phyloP scores from a whole-genome alignment of 345 rosid genomes.

The Melastoma malabathricum region DNA sequence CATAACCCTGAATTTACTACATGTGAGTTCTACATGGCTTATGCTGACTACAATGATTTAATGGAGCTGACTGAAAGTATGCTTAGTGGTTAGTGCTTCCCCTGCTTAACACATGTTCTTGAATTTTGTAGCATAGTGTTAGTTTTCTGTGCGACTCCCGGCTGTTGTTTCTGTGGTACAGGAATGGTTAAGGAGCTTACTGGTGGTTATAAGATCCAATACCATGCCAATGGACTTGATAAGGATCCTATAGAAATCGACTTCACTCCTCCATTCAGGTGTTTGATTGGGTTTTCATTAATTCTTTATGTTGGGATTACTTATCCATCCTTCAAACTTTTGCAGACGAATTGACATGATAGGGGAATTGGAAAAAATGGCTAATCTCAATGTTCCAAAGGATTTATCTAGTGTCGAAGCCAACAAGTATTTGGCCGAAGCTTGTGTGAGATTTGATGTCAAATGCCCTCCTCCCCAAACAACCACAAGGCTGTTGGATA shows the following conservation, averaged over 20 bases:
- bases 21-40: constrained; percentile 99
- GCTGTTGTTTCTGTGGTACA: constrained; percentile 11
- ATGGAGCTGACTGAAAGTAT: constrained; percentile 79
- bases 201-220: constrained; percentile 76
- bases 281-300: not conserved
- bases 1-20: constrained; percentile 98
- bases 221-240: constrained; percentile 79
- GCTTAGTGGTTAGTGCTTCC: constrained; percentile 56
- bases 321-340: not conserved
- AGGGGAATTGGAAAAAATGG: constrained; percentile 72
- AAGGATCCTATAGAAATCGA: constrained; percentile 86
- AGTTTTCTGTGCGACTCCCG: not conserved
- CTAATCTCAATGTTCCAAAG: constrained; percentile 77
- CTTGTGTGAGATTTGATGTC: constrained; percentile 60
- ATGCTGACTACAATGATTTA: constrained; percentile 82
- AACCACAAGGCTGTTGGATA: constrained; percentile 75
- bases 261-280: constrained; percentile 98
- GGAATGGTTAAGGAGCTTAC: constrained; percentile 89
- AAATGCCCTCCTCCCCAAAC: constrained; percentile 94
- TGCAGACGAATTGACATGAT: constrained; percentile 84
- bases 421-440: constrained; percentile 57
- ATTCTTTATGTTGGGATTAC: not conserved
- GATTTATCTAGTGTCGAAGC: constrained; percentile 76
- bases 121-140: not conserved
- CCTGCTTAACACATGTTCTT: not conserved